phyloP scores from a whole-genome alignment of 345 rosid genomes.

The Ceriops tagal region DNA sequence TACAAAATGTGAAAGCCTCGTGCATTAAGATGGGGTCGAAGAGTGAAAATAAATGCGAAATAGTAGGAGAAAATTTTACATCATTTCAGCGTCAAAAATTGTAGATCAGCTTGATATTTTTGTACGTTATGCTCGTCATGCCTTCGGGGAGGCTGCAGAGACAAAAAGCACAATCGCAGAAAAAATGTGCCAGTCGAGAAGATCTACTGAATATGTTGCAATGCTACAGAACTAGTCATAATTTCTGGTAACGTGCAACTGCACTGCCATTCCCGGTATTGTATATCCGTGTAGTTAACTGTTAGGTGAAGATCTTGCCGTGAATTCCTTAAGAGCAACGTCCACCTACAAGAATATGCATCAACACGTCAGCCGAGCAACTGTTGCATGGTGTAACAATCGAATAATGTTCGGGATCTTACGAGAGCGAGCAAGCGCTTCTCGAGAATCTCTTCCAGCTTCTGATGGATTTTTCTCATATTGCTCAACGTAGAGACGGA shows the following conservation, averaged over 20 bases:
- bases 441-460: slow-evolving; percentile 84
- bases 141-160: not conserved
- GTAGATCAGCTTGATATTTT: not conserved
- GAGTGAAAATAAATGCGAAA: not conserved
- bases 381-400: not conserved
- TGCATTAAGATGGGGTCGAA: not conserved
- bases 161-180: not conserved
- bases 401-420: slow-evolving; percentile 19
- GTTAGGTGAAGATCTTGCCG: slow-evolving; percentile 91
- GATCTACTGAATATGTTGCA: not conserved
- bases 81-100: slow-evolving; percentile 13
- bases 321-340: slow-evolving; percentile 85
- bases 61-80: not conserved
- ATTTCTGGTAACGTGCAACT: not conserved
- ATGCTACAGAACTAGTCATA: not conserved
- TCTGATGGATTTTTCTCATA: slow-evolving; percentile 91
- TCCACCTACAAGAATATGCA: slow-evolving; percentile 57
- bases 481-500: slow-evolving; percentile 94
- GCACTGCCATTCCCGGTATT: not conserved
- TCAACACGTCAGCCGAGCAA: slow-evolving; percentile 11
- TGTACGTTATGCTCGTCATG: not conserved
- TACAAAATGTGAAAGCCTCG: too few species aligned
- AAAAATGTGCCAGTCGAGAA: not conserved
- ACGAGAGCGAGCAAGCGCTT: slow-evolving; percentile 87
- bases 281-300: slow-evolving; percentile 66